Evolutionary conservation across 2,329 filamentous ascomycete genomes (phyloP), one percentile per base, ranked within the genome.

Genomic region (Alternaria gansuensis): DNA sequence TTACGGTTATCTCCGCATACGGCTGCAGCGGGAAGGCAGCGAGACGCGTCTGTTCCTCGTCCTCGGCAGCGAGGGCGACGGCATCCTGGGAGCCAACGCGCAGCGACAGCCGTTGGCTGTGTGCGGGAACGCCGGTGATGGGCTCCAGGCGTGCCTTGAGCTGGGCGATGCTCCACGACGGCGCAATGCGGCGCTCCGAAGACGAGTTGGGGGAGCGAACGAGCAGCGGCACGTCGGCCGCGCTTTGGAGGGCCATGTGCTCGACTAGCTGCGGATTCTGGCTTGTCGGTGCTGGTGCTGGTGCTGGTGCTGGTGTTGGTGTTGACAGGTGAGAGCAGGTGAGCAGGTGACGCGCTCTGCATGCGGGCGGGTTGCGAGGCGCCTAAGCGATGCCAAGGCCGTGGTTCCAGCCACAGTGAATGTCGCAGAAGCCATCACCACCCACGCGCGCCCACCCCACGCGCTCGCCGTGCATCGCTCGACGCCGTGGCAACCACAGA

Each of bases 141-240:
- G 92, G 90, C 79, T 98, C 94, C 51, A 99, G 88, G 78, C 95
- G 96, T 52, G 84, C 80, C 81, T 94, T 97, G 70, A 98, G 85
- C 71, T 92, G 88, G 54, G 85, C 83, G 74, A 99, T 90, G 62
- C 89, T 90, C 95, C 95, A 99, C 67, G 93, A 90, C 13, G 94
- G 94, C 26, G 92, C 94, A 76, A 98, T 88, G 67, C 95, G 91
- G 62, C 94, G 90, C 81, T 99, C 95, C 51, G 92, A 93, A 48
- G 89, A 87, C 46, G 90, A 84, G 78, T 90, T 91, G 60, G 92
- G 88, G 51, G 91, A 94, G 61, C 85, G 85, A 72, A 95, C 86
- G 64, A 88, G 84, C 70, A 95, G 84, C 65, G 91, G 89, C 56
- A 95, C 85, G 77, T 95, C 92, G 53, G 88, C 85, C 81, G 90